Evolutionary conservation across 2,329 filamentous ascomycete genomes (phyloP), one percentile per base, ranked within the genome.

Genomic region (Coniosporium tulheliwenetii): DNA sequence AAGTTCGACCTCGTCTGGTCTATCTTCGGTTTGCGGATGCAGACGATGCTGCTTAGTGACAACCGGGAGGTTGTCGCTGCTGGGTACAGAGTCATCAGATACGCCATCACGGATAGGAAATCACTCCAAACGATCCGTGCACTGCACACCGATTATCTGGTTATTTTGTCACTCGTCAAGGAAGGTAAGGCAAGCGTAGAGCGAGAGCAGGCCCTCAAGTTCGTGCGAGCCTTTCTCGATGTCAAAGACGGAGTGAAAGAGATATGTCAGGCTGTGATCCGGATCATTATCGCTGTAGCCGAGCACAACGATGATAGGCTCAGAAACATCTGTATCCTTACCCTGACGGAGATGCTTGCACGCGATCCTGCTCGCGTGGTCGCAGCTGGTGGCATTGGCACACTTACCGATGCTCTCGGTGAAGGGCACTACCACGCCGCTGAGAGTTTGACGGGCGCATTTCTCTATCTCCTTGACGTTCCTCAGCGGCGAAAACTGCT

Each of bases 1-100:
- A 98, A 98, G 56, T 95, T 96, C 58, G 93, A 98, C 59, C 66
- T 98, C 38, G 87, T 85, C 1, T 98, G 91, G 91, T 83, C 86
- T 3, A 79, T 93, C 1, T 98, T 98, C 60, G 91, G 93, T 2
- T 64, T 93, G 38, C 76, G 91, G 36, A 87, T 96, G 67, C 91
- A 98, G 61, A 79, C 85, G 50, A 93, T 98, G 85, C 77, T 98
- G 15, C 67, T 98, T 42, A 95, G 89, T 55, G 89, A 95, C 50
- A 95, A 84, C 57, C 78, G 89, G 48, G 93, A 98, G 64, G 89
- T 96, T 9, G 85, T 94, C 16, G 91, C 91, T 19, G 85, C 91
- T 36, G 91, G 85, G 1, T 98, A 96, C 60, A 75, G 91, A 46
- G 81, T 96, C 62, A 87, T 86, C 44, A 77, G 91, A 57, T 93